Evolutionary conservation across 2,329 filamentous ascomycete genomes (phyloP), one percentile per base, ranked within the genome.

Genomic region (Fusarium scirpi): DNA sequence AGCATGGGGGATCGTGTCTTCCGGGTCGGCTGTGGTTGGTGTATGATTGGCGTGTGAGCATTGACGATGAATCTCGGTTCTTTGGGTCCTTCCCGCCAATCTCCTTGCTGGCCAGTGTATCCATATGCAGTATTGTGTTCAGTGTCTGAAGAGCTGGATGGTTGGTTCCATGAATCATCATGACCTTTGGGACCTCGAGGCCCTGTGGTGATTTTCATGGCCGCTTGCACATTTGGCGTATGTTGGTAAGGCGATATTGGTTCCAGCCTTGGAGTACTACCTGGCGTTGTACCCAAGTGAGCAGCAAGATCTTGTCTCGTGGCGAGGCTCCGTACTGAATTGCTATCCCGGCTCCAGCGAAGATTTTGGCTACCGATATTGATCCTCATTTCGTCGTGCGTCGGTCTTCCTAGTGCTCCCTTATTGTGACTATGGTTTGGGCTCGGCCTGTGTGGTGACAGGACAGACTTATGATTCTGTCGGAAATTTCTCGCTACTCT

Each of bases 331-430:
- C 72, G 62, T 8, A 78, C 58, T n/a, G 76, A 75, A 45, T 77
- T 76, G 38, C 64, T 73, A 8, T 62, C 60, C 11, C 63, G 64
- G 53, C 73, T 79, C 78, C 78, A 80, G 25, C 71, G 72, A 56
- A 77, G 67, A 29, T 72, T 64, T 30, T 76, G 71, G 20, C 67
- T 72, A 1, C 78, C 77, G 48, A 80, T 77, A 24, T 62, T 67
- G 32, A 80, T 72, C 34, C 67, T 74, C 30, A 80, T 74, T 4
- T 54, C 41, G 8, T 69, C 41, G 3, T 40, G 16, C 2, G 46
- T 34, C 16, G 32, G 43, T 22, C n/a, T 29, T 3, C 38, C 55
- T 18, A 44, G 12, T 2, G 12, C 49, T 30, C 30, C 47, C 22
- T 40, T 40, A 5, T 55, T 49, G 16, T 12, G 6, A 8, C 38